These are phyloP conservation scores for Deakozyma indianensis DNA, from an alignment of 805 yeast genomes.

Conservation along the genomic window DNA sequence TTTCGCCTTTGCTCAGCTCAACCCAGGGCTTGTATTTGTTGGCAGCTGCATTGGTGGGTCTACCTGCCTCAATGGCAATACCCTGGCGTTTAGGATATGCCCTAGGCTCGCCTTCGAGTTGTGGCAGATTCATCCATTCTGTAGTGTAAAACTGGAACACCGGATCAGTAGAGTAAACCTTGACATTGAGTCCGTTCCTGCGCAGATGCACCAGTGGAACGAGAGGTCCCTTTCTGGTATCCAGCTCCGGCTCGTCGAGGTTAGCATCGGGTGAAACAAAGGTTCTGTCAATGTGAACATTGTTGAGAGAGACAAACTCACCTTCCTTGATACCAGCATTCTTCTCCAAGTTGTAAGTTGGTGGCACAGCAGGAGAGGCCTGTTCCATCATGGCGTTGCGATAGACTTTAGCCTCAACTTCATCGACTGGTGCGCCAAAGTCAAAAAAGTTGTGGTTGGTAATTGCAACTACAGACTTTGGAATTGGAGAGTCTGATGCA, in stretches of 20 bases:
- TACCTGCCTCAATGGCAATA: conserved; percentile 47
- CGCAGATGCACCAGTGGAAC: conserved; percentile 28
- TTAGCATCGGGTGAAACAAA: conserved; percentile 26
- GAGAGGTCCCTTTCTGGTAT: conserved; percentile 31
- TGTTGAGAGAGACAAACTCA: conserved; percentile 13
- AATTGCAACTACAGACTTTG: conserved; percentile 37
- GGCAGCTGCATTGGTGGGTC: conserved; percentile 43
- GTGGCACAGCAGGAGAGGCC: conserved; percentile 26
- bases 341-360: conserved; percentile 30
- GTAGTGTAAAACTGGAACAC: conserved; percentile 55
- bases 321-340: conserved; percentile 15
- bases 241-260: conserved; percentile 20
- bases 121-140: conserved; percentile 29
- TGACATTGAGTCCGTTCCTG: conserved; percentile 27
- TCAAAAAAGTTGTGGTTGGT: conserved; percentile 56
- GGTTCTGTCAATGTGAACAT: conserved; percentile 32
- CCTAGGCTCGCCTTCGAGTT: conserved; percentile 15
- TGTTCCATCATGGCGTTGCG: conserved; percentile 30
- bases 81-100: conserved; percentile 28
- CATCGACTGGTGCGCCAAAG: conserved; percentile 23
- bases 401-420: conserved; percentile 25
- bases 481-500: conserved; percentile 20
- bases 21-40: conserved; percentile 37
- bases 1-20: conserved; percentile 31
- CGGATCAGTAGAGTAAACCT: conserved; percentile 46